Evolutionary conservation across 78 protist genomes (phyloP), one percentile per base, ranked within the genome.

Genomic region (Bodo saltans): DNA sequence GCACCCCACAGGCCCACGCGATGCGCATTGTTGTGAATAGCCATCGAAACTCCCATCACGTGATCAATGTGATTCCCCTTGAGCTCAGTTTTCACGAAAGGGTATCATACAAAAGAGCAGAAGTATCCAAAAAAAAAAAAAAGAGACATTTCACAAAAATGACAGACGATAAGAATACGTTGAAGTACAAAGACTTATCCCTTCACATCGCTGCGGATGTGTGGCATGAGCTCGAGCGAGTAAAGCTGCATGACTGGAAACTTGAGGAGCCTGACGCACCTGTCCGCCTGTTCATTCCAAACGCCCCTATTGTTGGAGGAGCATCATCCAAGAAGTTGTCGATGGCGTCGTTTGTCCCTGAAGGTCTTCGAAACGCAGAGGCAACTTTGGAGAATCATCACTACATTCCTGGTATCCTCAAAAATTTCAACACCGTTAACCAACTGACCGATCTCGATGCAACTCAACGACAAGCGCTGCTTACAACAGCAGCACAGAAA

Each of bases 381-480:
- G 38, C 21, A 3, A 41, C 60, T 17, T 11, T 28, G 4, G 34
- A 30, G 38, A 4, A 70, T 3, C 70, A 30, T 30, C n/a, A 25
- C 37, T 30, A 17, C 38, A n/a, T 34, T 12, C 75, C 78, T 39
- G 87, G 86, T 4, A 38, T 1, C 12, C 42, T 83, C 34, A 23
- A 34, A n/a, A 73, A 73, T 35, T 47, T 23, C 53, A 83, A 83
- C 74, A 83, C 87, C 47, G 68, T 38, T 17, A 71, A 83, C 41
- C 70, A 83, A 23, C 68, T 70, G 60, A 3, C 23, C 39, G 75
- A 80, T 42, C 29, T 83, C 42, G 68, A 83, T 17, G 33, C 25
- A 27, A 72, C 25, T 26, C 60, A 30, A 52, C 69, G 75, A 4
- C 1, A 3, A 11, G 2, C 39, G 32, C 68, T 17, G 29, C 34